Evolutionary conservation across 495 filamentous ascomycete species (phyloP).

Genomic region (Penicillium verhagenii): DNA sequence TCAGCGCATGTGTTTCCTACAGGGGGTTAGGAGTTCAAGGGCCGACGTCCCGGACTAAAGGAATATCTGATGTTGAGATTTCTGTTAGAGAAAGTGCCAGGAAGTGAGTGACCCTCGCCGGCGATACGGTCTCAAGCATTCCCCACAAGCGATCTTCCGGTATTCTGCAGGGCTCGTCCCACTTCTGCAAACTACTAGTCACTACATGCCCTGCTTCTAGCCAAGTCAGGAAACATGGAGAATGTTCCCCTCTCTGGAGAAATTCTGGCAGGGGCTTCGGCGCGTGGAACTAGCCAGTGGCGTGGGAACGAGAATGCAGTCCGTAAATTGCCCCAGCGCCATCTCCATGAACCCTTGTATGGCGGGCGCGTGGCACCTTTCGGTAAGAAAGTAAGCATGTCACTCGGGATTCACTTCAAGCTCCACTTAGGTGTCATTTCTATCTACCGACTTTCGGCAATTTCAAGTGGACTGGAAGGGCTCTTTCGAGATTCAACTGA

Average conservation of each 20-base stretch:
- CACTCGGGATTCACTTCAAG: constrained; percentile 3
- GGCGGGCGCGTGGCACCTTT: constrained; percentile 18
- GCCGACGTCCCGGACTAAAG: not conserved
- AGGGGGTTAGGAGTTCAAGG: not conserved
- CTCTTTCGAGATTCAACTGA: not conserved
- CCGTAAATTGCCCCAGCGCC: constrained; percentile 15
- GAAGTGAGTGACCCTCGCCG: not conserved
- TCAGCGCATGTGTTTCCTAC: not conserved
- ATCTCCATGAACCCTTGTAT: constrained; percentile 13
- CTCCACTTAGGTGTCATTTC: not conserved
- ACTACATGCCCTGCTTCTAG: not conserved
- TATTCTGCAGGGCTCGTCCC: constrained; percentile 16
- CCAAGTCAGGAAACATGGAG: constrained; percentile 10
- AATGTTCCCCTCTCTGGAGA: constrained; percentile 12
- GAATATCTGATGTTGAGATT: not conserved
- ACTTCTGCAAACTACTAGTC: not conserved
- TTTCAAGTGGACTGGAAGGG: not conserved
- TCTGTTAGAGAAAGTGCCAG: not conserved
- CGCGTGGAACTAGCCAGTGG: constrained; percentile 12
- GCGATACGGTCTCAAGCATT: not conserved
- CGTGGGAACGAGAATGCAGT: constrained; percentile 11
- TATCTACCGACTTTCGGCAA: not conserved
- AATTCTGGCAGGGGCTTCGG: not conserved
- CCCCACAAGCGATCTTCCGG: constrained; percentile 18
- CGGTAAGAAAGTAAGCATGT: constrained; percentile 6